These are phyloP conservation scores for Pichia paraexigua DNA, from an alignment of 805 yeast genomes.

Conservation along the genomic window DNA sequence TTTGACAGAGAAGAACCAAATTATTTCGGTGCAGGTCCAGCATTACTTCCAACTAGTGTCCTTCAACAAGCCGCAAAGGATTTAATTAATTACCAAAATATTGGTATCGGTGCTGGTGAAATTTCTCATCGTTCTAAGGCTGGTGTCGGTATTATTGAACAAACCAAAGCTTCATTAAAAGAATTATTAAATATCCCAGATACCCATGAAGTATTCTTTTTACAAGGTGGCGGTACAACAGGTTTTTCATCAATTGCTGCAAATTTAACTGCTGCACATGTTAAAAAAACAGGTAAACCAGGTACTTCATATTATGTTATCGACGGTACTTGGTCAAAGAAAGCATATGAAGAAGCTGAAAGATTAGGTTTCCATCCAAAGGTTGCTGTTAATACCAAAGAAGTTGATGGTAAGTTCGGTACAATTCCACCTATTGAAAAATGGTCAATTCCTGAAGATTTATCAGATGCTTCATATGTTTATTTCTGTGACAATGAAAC, in stretches of 20 bases:
- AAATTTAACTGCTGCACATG: slow-evolving; percentile 66
- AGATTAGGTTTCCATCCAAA: slow-evolving; percentile 76
- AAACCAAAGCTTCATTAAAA: slow-evolving; percentile 59
- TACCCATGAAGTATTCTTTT: slow-evolving; percentile 86
- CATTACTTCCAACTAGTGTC: slow-evolving; percentile 76
- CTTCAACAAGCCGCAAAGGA: slow-evolving; percentile 84
- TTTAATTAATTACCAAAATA: slow-evolving; percentile 57
- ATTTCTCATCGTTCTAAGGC: slow-evolving; percentile 89
- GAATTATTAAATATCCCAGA: slow-evolving; percentile 73
- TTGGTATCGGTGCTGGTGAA: slow-evolving; percentile 88
- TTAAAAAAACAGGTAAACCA: slow-evolving; percentile 56
- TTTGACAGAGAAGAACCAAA: slow-evolving; percentile 62
- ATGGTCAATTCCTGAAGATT: slow-evolving; percentile 56
- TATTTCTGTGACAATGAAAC: slow-evolving; percentile 97
- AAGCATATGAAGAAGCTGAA: slow-evolving; percentile 77
- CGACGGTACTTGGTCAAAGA: slow-evolving; percentile 92
- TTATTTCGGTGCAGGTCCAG: slow-evolving; percentile 99
- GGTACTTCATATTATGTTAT: slow-evolving; percentile 83
- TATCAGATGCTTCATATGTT: slow-evolving; percentile 67
- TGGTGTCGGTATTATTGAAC: slow-evolving; percentile 69
- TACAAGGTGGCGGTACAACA: slow-evolving; percentile 98
- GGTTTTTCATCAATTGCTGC: slow-evolving; percentile 87
- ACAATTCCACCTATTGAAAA: slow-evolving; percentile 55
- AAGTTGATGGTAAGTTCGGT: slow-evolving; percentile 49
- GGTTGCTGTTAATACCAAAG: slow-evolving; percentile 58